A percentile compares a stretch with the other conserved stretches of the same genome.
Evolutionary conservation across 345 rosid genomes (phyloP).

Genomic region (Crucihimalaya himalaica): DNA sequence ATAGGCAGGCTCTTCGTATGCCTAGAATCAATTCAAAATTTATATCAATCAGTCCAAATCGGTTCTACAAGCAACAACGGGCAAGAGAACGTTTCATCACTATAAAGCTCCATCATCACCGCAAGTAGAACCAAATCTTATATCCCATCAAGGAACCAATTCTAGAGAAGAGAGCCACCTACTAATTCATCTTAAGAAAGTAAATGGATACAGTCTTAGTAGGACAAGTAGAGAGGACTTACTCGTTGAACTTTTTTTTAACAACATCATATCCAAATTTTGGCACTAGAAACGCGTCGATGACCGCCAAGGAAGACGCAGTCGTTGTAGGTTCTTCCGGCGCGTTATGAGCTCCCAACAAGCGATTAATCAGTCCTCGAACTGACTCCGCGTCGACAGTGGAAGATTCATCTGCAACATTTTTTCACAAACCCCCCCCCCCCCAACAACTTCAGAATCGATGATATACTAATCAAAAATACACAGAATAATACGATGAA

Average conservation of each 20-base stretch:
- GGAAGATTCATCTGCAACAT: slow-evolving; percentile 62
- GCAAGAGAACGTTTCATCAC: too few relatives aligned
- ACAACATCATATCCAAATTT: slow-evolving; percentile 72
- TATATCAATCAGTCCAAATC: neutral
- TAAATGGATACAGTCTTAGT: neutral
- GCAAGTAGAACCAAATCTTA: too few relatives aligned
- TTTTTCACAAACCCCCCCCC: neutral
- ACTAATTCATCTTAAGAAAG: neutral
- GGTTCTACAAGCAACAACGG: neutral
- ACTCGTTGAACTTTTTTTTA: slow-evolving; percentile 81
- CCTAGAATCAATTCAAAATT: slow-evolving; percentile 40
- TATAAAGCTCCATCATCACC: neutral
- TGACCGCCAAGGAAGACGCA: slow-evolving; percentile 53
- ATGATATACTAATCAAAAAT: neutral
- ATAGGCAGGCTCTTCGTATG: slow-evolving; percentile 57
- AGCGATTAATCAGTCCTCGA: slow-evolving; percentile 49
- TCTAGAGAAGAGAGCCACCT: neutral
- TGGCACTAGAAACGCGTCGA: slow-evolving; percentile 81
- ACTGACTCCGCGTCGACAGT: slow-evolving; percentile 67
- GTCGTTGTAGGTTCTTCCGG: slow-evolving; percentile 48
- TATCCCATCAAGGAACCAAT: too few relatives aligned
- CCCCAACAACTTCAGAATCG: neutral
- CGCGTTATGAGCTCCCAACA: slow-evolving; percentile 72
- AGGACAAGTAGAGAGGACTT: slow-evolving; percentile 7
- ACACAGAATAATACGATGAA: neutral